A percentile compares a stretch with the other conserved stretches of the same genome.
Conservation (phyloP, 345 rosid species). For the Gynandropsis gynandra region DNA sequence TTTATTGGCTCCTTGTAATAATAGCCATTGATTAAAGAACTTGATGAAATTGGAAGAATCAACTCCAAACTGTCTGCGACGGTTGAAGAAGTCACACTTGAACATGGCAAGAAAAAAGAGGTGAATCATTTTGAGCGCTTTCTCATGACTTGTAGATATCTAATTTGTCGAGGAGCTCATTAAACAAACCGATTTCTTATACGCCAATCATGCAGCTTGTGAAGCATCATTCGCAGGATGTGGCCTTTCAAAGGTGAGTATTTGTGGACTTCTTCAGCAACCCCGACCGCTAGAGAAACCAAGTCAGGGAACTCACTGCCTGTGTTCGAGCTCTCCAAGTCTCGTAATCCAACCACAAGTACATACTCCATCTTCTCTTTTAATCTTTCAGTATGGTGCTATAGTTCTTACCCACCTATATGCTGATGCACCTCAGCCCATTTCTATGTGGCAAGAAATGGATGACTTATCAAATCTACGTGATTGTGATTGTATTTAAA, state of each 20-base stretch:
- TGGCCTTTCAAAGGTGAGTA: slow-evolving; percentile 71
- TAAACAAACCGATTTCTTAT: background rate
- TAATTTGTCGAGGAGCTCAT: too few relatives aligned
- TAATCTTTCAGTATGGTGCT: too few relatives aligned
- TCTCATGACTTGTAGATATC: too few relatives aligned
- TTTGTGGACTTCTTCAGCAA: slow-evolving; percentile 83
- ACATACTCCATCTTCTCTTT: too few relatives aligned
- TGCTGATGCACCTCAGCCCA: too few relatives aligned
- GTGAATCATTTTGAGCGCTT: too few relatives aligned
- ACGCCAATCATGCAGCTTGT: slow-evolving; percentile 49
- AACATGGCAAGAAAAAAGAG: slow-evolving; percentile 84
- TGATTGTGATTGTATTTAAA: too few relatives aligned
- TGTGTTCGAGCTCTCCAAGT: too few relatives aligned
- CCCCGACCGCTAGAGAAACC: slow-evolving; percentile 73
- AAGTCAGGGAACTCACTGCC: too few relatives aligned
- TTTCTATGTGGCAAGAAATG: too few relatives aligned
- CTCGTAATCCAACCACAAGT: slow-evolving; percentile 31
- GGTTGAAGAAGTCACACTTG: slow-evolving; percentile 85
- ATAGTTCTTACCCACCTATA: too few relatives aligned
- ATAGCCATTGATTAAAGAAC: slow-evolving; percentile 85
- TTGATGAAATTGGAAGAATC: slow-evolving; percentile 89
- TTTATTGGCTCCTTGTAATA: slow-evolving; percentile 13
- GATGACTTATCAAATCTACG: too few relatives aligned
- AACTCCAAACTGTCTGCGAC: slow-evolving; percentile 74
- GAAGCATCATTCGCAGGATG: slow-evolving; percentile 84